phyloP scores from a whole-genome alignment of 129 eudicot genomes.

The Apium graveolens region DNA sequence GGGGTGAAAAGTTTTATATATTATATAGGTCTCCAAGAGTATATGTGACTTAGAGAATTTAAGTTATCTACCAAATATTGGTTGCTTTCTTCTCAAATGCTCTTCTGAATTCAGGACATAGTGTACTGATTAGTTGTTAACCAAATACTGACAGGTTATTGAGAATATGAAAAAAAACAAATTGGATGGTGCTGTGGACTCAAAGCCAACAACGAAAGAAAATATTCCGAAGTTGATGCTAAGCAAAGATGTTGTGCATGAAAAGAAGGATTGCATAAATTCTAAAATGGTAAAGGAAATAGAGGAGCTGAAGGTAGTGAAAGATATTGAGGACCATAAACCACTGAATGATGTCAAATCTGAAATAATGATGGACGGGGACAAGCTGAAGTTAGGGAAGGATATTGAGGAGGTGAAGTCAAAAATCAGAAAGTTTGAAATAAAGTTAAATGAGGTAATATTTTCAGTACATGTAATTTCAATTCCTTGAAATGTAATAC shows the following conservation, averaged over 20 bases:
- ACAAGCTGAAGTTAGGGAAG: conserved; percentile 28
- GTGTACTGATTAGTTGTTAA: not conserved
- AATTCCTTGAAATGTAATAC: not conserved
- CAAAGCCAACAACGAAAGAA: conserved; percentile 8
- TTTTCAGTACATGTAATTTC: not conserved
- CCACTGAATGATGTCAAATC: conserved; percentile 18
- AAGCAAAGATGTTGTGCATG: conserved; percentile 2
- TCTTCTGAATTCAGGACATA: not conserved
- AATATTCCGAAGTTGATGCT: conserved; percentile 10
- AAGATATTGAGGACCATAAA: conserved; percentile 12
- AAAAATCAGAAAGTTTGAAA: conserved; percentile 52
- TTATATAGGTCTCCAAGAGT: not conserved
- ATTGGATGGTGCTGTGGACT: conserved; percentile 1
- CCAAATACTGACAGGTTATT: conserved; percentile 20
- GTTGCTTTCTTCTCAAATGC: not conserved
- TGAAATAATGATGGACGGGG: conserved; percentile 24
- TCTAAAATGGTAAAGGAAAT: not conserved
- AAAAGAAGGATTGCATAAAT: not conserved
- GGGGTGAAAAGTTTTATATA: no score
- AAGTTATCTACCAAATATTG: not conserved
- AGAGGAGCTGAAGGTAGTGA: not conserved
- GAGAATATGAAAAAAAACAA: conserved; percentile 20
- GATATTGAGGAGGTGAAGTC: conserved; percentile 52
- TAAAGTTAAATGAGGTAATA: conserved; percentile 49
- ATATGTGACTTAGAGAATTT: not conserved